A percentile compares a stretch with the other conserved stretches of the same genome.
Conservation (phyloP, 768 basidiomycete genomes). For the Lentinula detonsa region DNA sequence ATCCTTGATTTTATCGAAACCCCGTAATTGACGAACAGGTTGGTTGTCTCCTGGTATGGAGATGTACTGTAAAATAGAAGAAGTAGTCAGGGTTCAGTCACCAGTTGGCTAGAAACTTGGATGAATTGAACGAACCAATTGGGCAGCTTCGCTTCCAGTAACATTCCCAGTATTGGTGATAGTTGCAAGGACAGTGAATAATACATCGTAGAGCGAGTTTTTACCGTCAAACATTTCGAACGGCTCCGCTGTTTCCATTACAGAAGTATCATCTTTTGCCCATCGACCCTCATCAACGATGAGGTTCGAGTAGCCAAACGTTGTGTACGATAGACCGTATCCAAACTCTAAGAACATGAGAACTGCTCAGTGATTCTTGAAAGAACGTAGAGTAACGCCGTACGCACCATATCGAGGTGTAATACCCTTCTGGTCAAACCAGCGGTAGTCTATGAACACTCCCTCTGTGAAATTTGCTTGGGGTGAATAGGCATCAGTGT, state of each 20-base stretch:
- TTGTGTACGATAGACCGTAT: slow-evolving; percentile 44
- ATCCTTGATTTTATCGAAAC: slow-evolving; percentile 15
- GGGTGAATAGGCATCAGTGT: background rate
- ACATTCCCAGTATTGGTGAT: slow-evolving; percentile 11
- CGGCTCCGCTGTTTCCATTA: background rate
- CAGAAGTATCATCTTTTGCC: background rate
- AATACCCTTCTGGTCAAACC: slow-evolving; percentile 20
- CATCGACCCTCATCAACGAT: background rate
- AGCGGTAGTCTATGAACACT: slow-evolving; percentile 11
- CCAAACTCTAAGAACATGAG: slow-evolving; percentile 28
- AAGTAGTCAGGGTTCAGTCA: background rate
- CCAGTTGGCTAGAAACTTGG: background rate
- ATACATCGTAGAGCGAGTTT: background rate
- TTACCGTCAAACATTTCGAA: background rate
- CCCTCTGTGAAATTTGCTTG: slow-evolving; percentile 5
- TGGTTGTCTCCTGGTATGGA: slow-evolving; percentile 13
- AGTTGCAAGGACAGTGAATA: background rate
- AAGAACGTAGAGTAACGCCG: slow-evolving; percentile 21
- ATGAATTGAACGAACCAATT: slow-evolving; percentile 13
- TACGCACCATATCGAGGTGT: slow-evolving; percentile 17
- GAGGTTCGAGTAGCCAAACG: slow-evolving; percentile 36
- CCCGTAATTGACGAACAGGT: slow-evolving; percentile 18
- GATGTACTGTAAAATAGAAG: slow-evolving; percentile 6
- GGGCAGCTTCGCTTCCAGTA: slow-evolving; percentile 21
- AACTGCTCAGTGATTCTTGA: background rate